Conservation (phyloP, 805 yeast genomes). For the Alloascoidea africana region DNA sequence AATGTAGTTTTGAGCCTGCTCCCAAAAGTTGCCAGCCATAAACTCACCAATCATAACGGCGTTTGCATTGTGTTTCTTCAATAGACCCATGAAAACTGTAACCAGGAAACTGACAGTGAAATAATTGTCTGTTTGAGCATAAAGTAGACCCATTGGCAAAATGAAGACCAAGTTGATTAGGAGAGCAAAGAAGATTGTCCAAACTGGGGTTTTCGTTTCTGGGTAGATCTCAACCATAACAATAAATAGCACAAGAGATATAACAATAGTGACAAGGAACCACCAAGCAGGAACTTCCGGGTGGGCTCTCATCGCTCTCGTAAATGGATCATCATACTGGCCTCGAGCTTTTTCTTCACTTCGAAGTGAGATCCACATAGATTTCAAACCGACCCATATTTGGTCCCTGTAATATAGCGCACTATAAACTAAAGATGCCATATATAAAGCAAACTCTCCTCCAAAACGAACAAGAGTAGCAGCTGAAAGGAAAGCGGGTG, state of each 20-base stretch:
- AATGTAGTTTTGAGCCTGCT: constrained; percentile 48
- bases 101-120: constrained; percentile 32
- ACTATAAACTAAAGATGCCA: constrained; percentile 35
- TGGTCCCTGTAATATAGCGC: constrained; percentile 29
- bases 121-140: constrained; percentile 30
- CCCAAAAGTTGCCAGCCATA: constrained; percentile 42
- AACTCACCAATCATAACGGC: constrained; percentile 38
- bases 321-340: constrained; percentile 32
- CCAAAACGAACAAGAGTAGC: constrained; percentile 38
- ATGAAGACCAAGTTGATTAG: constrained; percentile 34
- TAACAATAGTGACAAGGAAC: constrained; percentile 28
- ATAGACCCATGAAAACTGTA: constrained; percentile 34
- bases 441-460: constrained; percentile 33
- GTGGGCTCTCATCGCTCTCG: constrained; percentile 31
- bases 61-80: constrained; percentile 37
- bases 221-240: constrained; percentile 27
- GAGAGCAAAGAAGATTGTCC: constrained; percentile 40
- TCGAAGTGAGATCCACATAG: neutral
- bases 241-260: constrained; percentile 22
- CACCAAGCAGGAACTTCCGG: constrained; percentile 38
- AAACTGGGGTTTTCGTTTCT: constrained; percentile 20
- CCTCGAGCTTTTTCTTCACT: constrained; percentile 14
- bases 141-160: constrained; percentile 33
- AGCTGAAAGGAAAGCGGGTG: constrained; percentile 45
- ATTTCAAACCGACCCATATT: constrained; percentile 1